These are phyloP conservation scores for Cytospora chrysosperma DNA, from an alignment of 2,329 filamentous ascomycete species.

Conservation along the genomic window DNA sequence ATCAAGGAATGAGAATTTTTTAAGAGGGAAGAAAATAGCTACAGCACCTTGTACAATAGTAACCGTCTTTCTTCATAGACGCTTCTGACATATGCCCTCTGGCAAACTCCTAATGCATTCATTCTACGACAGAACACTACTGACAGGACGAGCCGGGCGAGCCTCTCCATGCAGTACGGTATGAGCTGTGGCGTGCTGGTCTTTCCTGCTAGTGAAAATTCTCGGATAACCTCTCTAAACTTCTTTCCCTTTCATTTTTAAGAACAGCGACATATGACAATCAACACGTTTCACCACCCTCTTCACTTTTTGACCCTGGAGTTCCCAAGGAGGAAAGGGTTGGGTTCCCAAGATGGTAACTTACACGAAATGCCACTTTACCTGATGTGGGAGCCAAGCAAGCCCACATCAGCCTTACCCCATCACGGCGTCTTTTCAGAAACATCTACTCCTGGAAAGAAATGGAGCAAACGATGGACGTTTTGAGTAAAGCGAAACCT, in stretches of 20 bases:
- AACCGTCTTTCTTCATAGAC: conserved; percentile 1
- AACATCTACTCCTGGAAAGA: not conserved
- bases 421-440: not conserved
- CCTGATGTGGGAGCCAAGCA: conserved; percentile 17
- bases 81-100: not conserved
- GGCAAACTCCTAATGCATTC: not conserved
- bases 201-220: not conserved
- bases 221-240: no score
- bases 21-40: not conserved
- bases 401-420: conserved; percentile 10
- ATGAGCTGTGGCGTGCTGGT: not conserved
- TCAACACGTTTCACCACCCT: not conserved
- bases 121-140: not conserved
- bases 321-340: not conserved
- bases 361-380: conserved; percentile 22
- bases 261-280: not conserved
- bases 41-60: conserved; percentile 3
- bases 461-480: not conserved
- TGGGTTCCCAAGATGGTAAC: conserved; percentile 22
- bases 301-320: not conserved
- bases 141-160: not conserved
- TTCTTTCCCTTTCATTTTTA: not conserved
- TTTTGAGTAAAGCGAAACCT: not conserved
- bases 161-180: not conserved
- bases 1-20: not conserved